Evolutionary conservation across 2,329 filamentous ascomycete genomes (phyloP), one percentile per base, ranked within the genome.

Genomic region (Stachybotrys chartarum): DNA sequence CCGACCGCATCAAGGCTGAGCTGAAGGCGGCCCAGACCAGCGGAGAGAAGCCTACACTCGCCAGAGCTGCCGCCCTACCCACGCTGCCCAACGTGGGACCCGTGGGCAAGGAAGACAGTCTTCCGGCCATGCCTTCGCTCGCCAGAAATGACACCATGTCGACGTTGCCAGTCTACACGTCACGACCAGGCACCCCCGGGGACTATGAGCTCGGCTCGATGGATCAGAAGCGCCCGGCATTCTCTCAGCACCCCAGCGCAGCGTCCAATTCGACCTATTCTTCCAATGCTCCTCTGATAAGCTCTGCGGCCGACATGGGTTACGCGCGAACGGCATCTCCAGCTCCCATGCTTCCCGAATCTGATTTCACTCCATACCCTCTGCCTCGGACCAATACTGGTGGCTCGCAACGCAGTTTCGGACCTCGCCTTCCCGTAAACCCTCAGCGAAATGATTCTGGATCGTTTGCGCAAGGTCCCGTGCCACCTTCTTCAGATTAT

Each of bases 41-140:
- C 47, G 69, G 82, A 53, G 82, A 81, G 52, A 77, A 78, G 58
- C 66, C 74, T 24, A 70, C 72, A 1, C 60, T 78, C 31, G 76
- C 79, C 46, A 76, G 83, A 55, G 79, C 84, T 62, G 84, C 85
- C n/a, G 91, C 89, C 0, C 66, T 93, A 7, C 90, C 88, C 2
- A 78, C 78, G 6, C 63, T 90, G 7, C 74, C 80, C 53, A 63
- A 69, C 52, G 57, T 78, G 35, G 63, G 60, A 7, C 60, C 35
- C 10, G 35, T 42, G 35, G 35, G 10, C 35, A 72, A 72, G 32
- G 70, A 61, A 52, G 78, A 84, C 59, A 79, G 77, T 62, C 75
- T 82, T 57, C 79, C 80, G 52, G 70, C 70, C 51, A 85, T 83
- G 80, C 83, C 83, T n/a, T 74, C 75, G 62, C 64, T 86, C 16